phyloP scores from a whole-genome alignment of 352 stramenopile species.

The Phytophthora vignae region DNA sequence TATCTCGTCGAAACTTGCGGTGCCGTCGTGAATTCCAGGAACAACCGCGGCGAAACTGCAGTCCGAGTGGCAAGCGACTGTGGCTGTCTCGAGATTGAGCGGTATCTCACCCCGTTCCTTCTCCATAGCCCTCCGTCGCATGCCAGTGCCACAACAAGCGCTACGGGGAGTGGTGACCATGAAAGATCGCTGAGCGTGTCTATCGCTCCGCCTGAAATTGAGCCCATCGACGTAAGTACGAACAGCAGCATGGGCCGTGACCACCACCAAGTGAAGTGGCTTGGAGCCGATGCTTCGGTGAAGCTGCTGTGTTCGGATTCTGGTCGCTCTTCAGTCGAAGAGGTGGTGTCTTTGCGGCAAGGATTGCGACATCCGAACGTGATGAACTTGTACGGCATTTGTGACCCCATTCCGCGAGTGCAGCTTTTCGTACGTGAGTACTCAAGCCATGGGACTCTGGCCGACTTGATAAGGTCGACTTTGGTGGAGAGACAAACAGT shows the following conservation, averaged over 20 bases:
- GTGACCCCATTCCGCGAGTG: not conserved
- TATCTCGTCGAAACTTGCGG: not conserved
- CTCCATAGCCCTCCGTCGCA: not conserved
- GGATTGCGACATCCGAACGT: conserved; percentile 25
- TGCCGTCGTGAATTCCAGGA: not conserved
- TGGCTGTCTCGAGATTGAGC: not conserved
- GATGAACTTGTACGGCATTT: conserved; percentile 27
- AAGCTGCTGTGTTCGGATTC: conserved; percentile 8
- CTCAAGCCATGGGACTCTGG: conserved; percentile 7
- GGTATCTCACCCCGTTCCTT: not conserved
- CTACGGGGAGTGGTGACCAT: not conserved
- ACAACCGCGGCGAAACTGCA: not conserved
- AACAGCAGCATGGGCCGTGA: not conserved
- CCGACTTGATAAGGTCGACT: no score
- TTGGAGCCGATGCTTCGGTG: conserved; percentile 16
- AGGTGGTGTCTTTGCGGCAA: conserved; percentile 2
- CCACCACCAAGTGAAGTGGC: conserved; percentile 17
- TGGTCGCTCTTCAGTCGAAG: not conserved
- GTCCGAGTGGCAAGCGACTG: not conserved
- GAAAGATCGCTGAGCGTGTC: not conserved
- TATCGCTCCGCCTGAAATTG: conserved; percentile 6
- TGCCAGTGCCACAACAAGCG: not conserved
- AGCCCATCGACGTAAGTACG: not conserved
- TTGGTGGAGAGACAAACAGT: not conserved
- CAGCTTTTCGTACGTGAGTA: conserved; percentile 28